These are phyloP conservation scores for Heterobasidion occidentale DNA, from an alignment of 1,284 basidiomycete species.

Conservation along the genomic window DNA sequence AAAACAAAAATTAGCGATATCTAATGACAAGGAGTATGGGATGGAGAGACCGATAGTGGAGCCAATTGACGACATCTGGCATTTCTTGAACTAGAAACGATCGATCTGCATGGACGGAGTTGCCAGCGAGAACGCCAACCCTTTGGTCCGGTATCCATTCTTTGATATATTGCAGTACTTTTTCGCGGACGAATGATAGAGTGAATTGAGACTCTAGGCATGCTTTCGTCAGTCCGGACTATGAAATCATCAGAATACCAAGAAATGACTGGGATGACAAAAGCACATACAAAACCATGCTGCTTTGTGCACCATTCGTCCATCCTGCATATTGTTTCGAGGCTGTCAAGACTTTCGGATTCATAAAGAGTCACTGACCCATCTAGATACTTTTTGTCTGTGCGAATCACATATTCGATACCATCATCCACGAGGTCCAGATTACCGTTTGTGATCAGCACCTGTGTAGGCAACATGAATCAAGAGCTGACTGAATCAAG, in stretches of 20 bases:
- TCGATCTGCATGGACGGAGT: constrained; percentile 73
- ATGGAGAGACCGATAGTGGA: constrained; percentile 64
- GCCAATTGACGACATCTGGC: constrained; percentile 66
- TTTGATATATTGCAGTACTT: constrained; percentile 63
- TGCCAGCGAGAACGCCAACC: constrained; percentile 70
- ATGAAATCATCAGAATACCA: not conserved
- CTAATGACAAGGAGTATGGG: constrained; percentile 4
- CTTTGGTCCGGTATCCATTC: constrained; percentile 61
- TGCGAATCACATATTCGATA: constrained; percentile 62
- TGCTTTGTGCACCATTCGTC: constrained; percentile 70
- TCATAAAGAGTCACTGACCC: not conserved
- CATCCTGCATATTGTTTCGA: constrained; percentile 42
- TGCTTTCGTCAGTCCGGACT: constrained; percentile 70
- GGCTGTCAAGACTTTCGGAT: not conserved
- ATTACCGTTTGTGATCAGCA: constrained; percentile 77
- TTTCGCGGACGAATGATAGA: constrained; percentile 43
- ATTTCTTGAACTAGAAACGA: constrained; percentile 68
- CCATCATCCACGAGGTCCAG: constrained; percentile 70
- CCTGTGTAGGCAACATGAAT: constrained; percentile 29
- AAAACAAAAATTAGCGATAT: not conserved
- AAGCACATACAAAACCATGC: constrained; percentile 48
- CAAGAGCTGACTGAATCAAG: constrained; percentile 23
- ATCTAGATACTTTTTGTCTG: constrained; percentile 26
- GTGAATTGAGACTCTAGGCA: constrained; percentile 58
- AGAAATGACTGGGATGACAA: not conserved